These are phyloP conservation scores for Zygnema cylindricum DNA, from an alignment of 139 green algal genomes.

Conservation along the genomic window DNA sequence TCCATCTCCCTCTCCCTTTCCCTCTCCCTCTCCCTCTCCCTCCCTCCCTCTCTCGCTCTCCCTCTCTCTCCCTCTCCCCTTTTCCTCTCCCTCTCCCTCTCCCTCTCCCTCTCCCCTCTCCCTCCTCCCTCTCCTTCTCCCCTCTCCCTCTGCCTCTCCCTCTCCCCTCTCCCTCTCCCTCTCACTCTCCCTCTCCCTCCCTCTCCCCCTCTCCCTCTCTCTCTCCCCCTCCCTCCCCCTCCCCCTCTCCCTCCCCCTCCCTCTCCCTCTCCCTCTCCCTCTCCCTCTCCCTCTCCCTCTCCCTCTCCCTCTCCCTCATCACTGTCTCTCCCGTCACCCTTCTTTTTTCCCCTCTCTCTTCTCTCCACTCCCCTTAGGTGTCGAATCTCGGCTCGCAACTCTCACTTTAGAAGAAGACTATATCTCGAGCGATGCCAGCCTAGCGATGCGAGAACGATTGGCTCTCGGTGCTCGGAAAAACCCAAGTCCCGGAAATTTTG, in stretches of 20 bases:
- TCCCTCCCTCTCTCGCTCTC: too few species aligned
- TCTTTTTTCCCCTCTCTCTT: too few species aligned
- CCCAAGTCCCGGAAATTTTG: not conserved
- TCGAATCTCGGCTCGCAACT: constrained; percentile 55
- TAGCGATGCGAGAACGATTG: not conserved
- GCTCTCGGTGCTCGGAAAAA: not conserved
- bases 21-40: constrained; percentile 5
- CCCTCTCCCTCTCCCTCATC: too few species aligned
- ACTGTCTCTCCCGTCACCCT: too few species aligned
- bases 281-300: not conserved
- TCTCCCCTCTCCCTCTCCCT: not conserved
- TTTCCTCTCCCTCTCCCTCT: constrained; percentile 9
- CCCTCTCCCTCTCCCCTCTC: not conserved
- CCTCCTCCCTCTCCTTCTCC: not conserved
- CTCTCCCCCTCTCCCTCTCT: not conserved
- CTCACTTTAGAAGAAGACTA: constrained; percentile 27
- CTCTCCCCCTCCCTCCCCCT: not conserved
- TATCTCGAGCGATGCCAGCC: not conserved
- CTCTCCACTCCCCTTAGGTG: too few species aligned
- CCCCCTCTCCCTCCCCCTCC: not conserved
- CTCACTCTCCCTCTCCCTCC: not conserved
- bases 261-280: not conserved
- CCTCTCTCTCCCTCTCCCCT: not conserved
- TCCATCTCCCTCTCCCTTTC: too few species aligned
- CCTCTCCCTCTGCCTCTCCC: not conserved